Evolutionary conservation across 352 stramenopile species (phyloP).

Genomic region (Phytopythium cucurbitacearum): DNA sequence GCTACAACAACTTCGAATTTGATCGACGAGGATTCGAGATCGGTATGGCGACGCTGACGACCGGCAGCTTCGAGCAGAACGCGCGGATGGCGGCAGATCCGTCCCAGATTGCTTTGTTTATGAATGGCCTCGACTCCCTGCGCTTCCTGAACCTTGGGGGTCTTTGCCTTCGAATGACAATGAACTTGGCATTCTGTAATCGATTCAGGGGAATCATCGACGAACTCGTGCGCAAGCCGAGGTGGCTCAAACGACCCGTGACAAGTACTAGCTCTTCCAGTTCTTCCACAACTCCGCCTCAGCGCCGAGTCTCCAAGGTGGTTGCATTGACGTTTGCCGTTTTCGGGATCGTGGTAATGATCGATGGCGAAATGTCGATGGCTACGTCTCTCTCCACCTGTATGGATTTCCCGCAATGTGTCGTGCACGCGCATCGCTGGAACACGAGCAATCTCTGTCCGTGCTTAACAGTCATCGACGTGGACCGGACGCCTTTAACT

Average conservation of each 20-base stretch:
- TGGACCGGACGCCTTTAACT: conserved; percentile 13
- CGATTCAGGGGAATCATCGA: conserved; percentile 13
- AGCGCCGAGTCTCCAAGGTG: conserved; percentile 8
- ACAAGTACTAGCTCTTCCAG: background rate
- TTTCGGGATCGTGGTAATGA: background rate
- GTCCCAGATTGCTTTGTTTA: conserved; percentile 24
- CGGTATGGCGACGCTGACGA: conserved; percentile 10
- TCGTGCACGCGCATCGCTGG: conserved; percentile 12
- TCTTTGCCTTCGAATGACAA: conserved; percentile 17
- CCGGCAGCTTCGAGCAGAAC: conserved; percentile 27
- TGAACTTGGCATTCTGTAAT: conserved; percentile 22
- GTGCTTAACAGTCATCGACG: conserved; percentile 23
- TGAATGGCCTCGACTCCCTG: conserved; percentile 24
- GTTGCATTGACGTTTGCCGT: conserved; percentile 11
- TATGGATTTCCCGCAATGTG: conserved; percentile 16
- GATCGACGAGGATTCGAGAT: conserved; percentile 19
- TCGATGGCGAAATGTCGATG: conserved; percentile 10
- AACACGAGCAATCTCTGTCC: conserved; percentile 9
- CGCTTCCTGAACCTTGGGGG: conserved; percentile 16
- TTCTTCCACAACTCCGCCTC: background rate
- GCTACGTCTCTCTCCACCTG: conserved; percentile 6
- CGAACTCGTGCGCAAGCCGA: conserved; percentile 7
- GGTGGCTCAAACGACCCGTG: background rate
- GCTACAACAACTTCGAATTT: conserved; percentile 28
- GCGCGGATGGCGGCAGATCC: conserved; percentile 25